Evolutionary conservation across 2,329 filamentous ascomycete species (phyloP), one percentile per base, ranked within the genome.

Genomic region (Cryoendolithus antarcticus): DNA sequence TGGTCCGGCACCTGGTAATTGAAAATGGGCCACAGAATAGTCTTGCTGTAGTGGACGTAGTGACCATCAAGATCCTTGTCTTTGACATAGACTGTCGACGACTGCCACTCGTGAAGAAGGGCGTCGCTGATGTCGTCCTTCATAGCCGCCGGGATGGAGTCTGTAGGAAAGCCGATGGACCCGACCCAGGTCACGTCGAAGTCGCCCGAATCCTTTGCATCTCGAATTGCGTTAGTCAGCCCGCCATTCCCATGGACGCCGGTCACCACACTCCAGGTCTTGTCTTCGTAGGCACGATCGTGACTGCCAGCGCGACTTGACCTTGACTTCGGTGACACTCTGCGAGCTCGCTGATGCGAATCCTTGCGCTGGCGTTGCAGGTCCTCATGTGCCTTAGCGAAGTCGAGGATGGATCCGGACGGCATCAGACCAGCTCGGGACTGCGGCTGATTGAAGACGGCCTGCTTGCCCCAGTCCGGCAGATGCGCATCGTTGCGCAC

Each of bases 1-100:
- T 93, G 93, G 58, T 96, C 91, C 0, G 89, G 91, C 43, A 96
- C 93, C 62, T 95, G 88, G 60, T 96, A 96, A 63, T 96, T 88
- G 62, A 96, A 93, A 44, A 95, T 88, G 1, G 89, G 89, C 89
- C 89, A 96, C 5, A 96, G 70, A 40, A 96, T 94, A 56, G 89
- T 86, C 66, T 96, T 96, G 77, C 88, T 95, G 59, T 91, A 96
- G 62, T 95, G 88, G 9, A 81, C 77, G 57, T 96, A 96, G 62
- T 94, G 88, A 1, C 88, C 86, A 54, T 95, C 82, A 56, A 95
- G 86, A 61, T 96, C 88, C 56, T 82, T 86, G 63, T 96, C 89
- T 44, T 77, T 82, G 60, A 84, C 82, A 59, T 82, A 93, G 28
- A 95, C 86, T 2, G 82, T 77, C 48, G 93, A 62, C 52, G 85